These are phyloP conservation scores for Pseudogymnoascus sp. DNA, from an alignment of 2,329 filamentous ascomycete genomes.

Conservation along the genomic window DNA sequence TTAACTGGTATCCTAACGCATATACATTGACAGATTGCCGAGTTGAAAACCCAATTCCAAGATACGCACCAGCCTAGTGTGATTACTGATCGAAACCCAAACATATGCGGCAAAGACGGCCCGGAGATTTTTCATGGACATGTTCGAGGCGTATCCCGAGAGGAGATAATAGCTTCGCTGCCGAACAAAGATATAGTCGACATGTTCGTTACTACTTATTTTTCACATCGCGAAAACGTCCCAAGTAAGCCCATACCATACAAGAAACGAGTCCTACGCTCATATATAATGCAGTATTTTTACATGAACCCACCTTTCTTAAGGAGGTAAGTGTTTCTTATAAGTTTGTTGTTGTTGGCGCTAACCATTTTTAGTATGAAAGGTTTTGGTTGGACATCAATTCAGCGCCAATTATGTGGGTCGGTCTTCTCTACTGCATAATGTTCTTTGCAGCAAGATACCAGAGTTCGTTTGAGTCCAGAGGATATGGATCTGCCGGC, in stretches of 20 bases:
- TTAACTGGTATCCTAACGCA: not conserved
- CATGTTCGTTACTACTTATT: conserved; percentile 43
- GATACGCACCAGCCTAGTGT: conserved; percentile 21
- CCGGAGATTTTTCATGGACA: conserved; percentile 19
- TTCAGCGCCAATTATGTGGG: conserved; percentile 41
- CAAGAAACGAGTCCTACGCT: not conserved
- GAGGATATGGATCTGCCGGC: conserved; percentile 31
- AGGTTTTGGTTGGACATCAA: conserved; percentile 12
- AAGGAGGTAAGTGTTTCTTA: conserved; percentile 28
- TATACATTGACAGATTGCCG: conserved; percentile 39
- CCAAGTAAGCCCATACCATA: conserved; percentile 32
- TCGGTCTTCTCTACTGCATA: conserved; percentile 38
- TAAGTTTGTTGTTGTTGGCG: not conserved
- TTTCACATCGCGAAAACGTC: conserved; percentile 42
- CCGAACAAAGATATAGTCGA: conserved; percentile 40
- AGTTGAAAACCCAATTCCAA: conserved; percentile 49
- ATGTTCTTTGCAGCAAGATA: conserved; percentile 25
- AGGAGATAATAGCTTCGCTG: conserved; percentile 40
- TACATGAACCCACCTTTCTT: conserved; percentile 45
- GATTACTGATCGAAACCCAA: conserved; percentile 3
- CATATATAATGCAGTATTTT: conserved; percentile 32
- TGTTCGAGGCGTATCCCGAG: conserved; percentile 25
- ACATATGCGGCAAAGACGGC: not conserved
- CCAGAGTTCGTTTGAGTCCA: conserved; percentile 19
- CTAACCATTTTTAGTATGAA: conserved; percentile 1